Evolutionary conservation across 176 grass and related monocot species (phyloP).

Genomic region (Juncus effusus): DNA sequence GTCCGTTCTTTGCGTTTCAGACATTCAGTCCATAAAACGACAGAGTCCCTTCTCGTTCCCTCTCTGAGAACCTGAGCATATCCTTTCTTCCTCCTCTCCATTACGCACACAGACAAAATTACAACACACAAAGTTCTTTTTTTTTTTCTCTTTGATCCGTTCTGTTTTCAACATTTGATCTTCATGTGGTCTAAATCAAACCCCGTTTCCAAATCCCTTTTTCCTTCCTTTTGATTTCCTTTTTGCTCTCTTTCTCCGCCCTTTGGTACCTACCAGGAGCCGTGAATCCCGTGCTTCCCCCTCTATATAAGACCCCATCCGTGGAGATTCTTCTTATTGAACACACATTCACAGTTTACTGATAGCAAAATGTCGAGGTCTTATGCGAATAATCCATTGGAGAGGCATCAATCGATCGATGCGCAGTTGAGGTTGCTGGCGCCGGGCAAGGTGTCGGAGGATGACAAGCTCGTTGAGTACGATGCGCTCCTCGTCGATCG

Average conservation of each 20-base stretch:
- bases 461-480: constrained; percentile 73
- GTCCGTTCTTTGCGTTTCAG: too few species aligned
- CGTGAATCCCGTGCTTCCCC: not conserved
- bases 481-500: constrained; percentile 57
- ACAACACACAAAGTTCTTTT: not conserved
- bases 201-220: not conserved
- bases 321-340: too few species aligned
- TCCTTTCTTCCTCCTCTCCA: not conserved
- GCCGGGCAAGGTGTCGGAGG: constrained; percentile 54
- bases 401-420: constrained; percentile 66
- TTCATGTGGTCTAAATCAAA: not conserved
- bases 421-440: constrained; percentile 49
- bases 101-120: not conserved
- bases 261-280: not conserved
- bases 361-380: constrained; percentile 16
- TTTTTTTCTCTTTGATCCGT: not conserved
- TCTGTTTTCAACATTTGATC: not conserved
- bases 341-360: not conserved
- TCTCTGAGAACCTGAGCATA: not conserved
- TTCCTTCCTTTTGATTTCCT: not conserved
- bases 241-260: not conserved
- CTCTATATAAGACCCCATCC: not conserved
- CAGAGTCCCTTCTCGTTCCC: constrained; percentile 4
- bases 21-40: constrained; percentile 22
- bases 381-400: constrained; percentile 24